Conservation (phyloP, 2,329 filamentous ascomycete species). For the Botrytis squamosa region DNA sequence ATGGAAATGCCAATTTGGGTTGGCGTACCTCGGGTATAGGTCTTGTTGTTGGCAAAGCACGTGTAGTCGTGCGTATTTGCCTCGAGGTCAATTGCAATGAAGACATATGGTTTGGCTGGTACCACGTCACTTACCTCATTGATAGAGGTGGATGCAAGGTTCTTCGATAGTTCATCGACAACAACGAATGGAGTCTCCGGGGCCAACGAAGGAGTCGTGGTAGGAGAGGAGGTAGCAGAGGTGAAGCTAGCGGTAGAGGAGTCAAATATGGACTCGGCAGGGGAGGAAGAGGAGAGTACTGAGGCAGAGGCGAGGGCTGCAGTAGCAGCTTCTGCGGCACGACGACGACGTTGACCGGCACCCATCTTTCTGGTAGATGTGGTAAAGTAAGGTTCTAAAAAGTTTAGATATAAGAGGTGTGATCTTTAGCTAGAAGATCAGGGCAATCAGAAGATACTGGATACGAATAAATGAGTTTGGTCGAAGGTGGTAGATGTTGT, state of each 20-base stretch:
- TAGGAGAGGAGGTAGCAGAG: not conserved
- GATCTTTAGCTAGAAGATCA: not conserved
- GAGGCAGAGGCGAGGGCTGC: not conserved
- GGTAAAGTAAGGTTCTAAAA: not conserved
- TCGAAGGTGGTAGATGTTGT: not conserved
- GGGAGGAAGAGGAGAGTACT: rapidly evolving
- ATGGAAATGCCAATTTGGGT: constrained; percentile 7
- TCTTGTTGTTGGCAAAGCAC: not conserved
- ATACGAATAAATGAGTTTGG: not conserved
- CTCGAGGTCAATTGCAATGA: constrained; percentile 11
- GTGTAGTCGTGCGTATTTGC: not conserved
- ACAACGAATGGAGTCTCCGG: not conserved
- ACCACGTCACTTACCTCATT: not conserved
- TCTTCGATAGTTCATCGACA: not conserved
- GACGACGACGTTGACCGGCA: not conserved
- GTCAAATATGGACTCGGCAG: not conserved
- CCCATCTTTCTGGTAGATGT: not conserved
- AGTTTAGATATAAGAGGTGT: not conserved
- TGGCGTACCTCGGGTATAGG: not conserved
- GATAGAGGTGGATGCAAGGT: not conserved
- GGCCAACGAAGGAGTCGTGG: not conserved
- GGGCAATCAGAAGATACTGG: not conserved
- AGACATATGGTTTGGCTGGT: not conserved
- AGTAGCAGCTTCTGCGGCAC: not conserved
- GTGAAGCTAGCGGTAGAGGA: not conserved